These are phyloP conservation scores for Lactifluus piperatus DNA, from an alignment of 768 basidiomycete genomes.

Conservation along the genomic window DNA sequence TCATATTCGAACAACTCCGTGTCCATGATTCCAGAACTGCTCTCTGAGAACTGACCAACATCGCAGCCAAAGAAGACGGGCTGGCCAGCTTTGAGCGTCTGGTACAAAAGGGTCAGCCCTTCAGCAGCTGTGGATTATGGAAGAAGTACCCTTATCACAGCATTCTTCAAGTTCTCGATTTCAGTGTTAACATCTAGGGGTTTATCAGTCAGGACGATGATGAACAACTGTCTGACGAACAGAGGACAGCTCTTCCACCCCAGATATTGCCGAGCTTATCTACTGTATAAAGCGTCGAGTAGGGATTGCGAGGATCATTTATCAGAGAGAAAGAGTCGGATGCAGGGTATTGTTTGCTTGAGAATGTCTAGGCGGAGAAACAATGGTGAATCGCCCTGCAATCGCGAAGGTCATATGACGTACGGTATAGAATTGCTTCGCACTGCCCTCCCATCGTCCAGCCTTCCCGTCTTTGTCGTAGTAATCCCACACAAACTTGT, in stretches of 20 bases:
- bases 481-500: constrained; percentile 81
- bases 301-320: constrained; percentile 86
- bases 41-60: constrained; percentile 78
- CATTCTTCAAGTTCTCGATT: constrained; percentile 70
- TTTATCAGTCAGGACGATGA: not conserved
- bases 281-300: constrained; percentile 80
- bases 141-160: constrained; percentile 60
- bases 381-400: constrained; percentile 16
- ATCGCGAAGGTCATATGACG: constrained; percentile 2
- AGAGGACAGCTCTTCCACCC: constrained; percentile 77
- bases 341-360: constrained; percentile 26
- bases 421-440: constrained; percentile 65
- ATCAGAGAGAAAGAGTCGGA: constrained; percentile 84
- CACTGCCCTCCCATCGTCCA: constrained; percentile 69
- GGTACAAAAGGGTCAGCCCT: not conserved
- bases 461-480: constrained; percentile 72
- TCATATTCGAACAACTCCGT: constrained; percentile 74
- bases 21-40: constrained; percentile 76
- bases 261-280: constrained; percentile 90
- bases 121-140: no score
- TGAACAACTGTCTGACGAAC: constrained; percentile 37
- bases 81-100: constrained; percentile 67
- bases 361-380: constrained; percentile 17
- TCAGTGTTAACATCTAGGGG: constrained; percentile 80
- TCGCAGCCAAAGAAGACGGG: constrained; percentile 97